Conservation (phyloP, 2,329 filamentous ascomycete species). For the Trichothecium roseum region DNA sequence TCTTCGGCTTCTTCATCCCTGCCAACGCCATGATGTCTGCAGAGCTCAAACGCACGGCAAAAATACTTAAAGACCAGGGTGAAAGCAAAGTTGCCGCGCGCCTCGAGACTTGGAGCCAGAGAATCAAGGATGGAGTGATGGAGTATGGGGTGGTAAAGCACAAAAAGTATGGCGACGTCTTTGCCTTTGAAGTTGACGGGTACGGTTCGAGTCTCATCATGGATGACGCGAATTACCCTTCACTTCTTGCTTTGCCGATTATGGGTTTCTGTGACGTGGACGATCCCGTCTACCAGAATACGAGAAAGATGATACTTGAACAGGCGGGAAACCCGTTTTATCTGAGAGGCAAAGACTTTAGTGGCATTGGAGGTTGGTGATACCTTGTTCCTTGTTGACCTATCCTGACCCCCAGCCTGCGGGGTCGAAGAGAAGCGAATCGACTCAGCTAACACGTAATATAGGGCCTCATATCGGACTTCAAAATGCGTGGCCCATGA, state of each 20-base stretch:
- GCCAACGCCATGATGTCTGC: constrained; percentile 94
- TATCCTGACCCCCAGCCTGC: background rate
- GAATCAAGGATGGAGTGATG: constrained; percentile 68
- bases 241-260: constrained; percentile 65
- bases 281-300: constrained; percentile 76
- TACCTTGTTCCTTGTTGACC: background rate
- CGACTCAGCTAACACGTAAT: background rate
- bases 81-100: constrained; percentile 41
- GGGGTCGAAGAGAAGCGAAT: constrained; percentile 6
- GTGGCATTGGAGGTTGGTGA: constrained; percentile 71
- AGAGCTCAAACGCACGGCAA: constrained; percentile 66
- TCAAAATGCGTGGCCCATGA: constrained; percentile 96
- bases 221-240: constrained; percentile 85
- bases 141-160: constrained; percentile 74
- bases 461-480: constrained; percentile 62
- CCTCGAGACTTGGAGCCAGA: constrained; percentile 47
- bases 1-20: constrained; percentile 88
- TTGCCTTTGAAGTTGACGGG: constrained; percentile 81
- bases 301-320: constrained; percentile 64
- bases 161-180: constrained; percentile 65
- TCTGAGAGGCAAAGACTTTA: constrained; percentile 64
- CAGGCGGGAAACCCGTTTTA: constrained; percentile 81
- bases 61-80: constrained; percentile 52
- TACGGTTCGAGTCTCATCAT: constrained; percentile 75
- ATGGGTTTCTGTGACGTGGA: constrained; percentile 61